These are phyloP conservation scores for Saccharomyces hybrid DNA, from an alignment of 1,139 yeast genomes.

Conservation along the genomic window DNA sequence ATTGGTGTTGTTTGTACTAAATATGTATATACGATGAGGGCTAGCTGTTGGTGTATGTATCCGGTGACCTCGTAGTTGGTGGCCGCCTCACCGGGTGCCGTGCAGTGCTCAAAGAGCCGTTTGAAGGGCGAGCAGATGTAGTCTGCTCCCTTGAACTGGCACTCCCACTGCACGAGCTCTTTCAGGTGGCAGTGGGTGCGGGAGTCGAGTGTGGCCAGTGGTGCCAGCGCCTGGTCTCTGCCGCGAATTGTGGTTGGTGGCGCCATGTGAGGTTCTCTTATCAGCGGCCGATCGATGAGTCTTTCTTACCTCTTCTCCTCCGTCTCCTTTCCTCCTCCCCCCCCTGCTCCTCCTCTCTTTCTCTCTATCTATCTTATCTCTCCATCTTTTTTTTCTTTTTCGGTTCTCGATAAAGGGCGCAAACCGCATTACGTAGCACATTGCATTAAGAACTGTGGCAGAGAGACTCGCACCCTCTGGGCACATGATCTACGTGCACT, in stretches of 20 bases:
- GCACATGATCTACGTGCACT: not conserved
- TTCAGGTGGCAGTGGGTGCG: conserved; percentile 15
- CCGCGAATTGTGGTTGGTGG: conserved; percentile 18
- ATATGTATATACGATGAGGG: not conserved
- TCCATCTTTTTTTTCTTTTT: not conserved
- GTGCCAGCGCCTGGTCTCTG: conserved; percentile 9
- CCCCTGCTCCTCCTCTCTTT: not conserved
- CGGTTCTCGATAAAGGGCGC: not conserved
- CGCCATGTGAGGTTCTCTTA: conserved; percentile 7
- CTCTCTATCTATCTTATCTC: not conserved
- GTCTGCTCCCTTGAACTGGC: conserved; percentile 18
- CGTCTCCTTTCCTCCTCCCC: not conserved
- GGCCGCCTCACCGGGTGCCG: conserved; percentile 24
- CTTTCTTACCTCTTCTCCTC: not conserved
- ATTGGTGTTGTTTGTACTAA: not conserved
- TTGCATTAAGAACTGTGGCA: not conserved
- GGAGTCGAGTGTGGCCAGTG: conserved; percentile 31
- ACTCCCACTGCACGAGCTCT: conserved; percentile 14
- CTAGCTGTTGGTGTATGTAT: conserved; percentile 15
- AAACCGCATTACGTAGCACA: not conserved
- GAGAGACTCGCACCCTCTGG: not conserved
- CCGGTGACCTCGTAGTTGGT: conserved; percentile 25
- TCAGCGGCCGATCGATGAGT: not conserved
- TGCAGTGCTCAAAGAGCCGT: conserved; percentile 45
- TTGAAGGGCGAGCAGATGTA: conserved; percentile 50